Evolutionary conservation across 805 yeast genomes (phyloP).

Genomic region (Wickerhamomyces alni): DNA sequence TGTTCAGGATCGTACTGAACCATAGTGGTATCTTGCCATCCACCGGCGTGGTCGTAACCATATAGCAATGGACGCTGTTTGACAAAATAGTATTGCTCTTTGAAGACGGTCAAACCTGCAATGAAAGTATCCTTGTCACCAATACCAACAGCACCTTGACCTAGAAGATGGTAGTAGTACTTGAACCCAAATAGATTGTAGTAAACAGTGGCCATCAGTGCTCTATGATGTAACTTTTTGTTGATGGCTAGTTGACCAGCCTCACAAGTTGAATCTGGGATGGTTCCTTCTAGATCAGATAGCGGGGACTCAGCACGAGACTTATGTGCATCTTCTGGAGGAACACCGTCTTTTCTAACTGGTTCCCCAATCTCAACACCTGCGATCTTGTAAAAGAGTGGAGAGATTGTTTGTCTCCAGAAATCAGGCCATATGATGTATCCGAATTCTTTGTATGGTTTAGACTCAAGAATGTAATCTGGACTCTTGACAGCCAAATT

Average conservation of each 20-base stretch:
- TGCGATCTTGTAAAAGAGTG: slow-evolving; percentile 50
- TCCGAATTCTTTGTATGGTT: slow-evolving; percentile 37
- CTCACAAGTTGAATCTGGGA: slow-evolving; percentile 63
- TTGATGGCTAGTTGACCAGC: slow-evolving; percentile 66
- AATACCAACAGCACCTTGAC: slow-evolving; percentile 75
- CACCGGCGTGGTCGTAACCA: slow-evolving; percentile 19
- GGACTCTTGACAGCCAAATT: slow-evolving; percentile 38
- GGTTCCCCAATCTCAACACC: slow-evolving; percentile 33
- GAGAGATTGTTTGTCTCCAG: slow-evolving; percentile 65
- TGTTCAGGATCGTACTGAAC: slow-evolving; percentile 23
- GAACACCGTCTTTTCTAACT: slow-evolving; percentile 31
- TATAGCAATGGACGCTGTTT: slow-evolving; percentile 21
- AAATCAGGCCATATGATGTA: slow-evolving; percentile 65
- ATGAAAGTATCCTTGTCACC: slow-evolving; percentile 75
- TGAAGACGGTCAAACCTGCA: slow-evolving; percentile 24
- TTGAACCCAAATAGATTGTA: slow-evolving; percentile 65
- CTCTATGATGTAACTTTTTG: slow-evolving; percentile 50
- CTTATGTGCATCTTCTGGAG: slow-evolving; percentile 40
- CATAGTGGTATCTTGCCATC: slow-evolving; percentile 26
- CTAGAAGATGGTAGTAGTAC: slow-evolving; percentile 60
- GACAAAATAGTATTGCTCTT: slow-evolving; percentile 20
- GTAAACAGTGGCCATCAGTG: slow-evolving; percentile 54
- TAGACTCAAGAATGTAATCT: slow-evolving; percentile 41
- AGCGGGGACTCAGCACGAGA: slow-evolving; percentile 28
- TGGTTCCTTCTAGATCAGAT: slow-evolving; percentile 56